Conservation (phyloP, 2,329 filamentous ascomycete genomes). For the Penicillium sp. region DNA sequence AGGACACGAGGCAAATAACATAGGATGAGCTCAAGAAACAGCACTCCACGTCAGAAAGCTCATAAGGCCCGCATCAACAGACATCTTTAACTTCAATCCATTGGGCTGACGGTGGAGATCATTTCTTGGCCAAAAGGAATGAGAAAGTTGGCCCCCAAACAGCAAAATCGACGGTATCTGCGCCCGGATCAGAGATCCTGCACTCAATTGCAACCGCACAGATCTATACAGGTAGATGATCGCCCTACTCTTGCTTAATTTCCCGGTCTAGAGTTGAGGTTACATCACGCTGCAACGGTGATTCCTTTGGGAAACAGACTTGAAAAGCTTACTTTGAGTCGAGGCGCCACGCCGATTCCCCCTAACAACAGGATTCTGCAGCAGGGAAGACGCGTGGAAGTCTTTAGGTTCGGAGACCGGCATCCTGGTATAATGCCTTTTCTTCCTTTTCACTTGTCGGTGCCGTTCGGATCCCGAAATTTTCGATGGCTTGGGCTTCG, state of each 20-base stretch:
- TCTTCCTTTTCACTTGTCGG: constrained; percentile 2
- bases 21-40: no score
- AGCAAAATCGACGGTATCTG: constrained; percentile 4
- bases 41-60: no score
- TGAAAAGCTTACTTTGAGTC: constrained; percentile 11
- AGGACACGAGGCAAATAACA: no score
- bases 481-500: not conserved
- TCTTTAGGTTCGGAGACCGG: no score
- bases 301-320: constrained; percentile 18
- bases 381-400: not conserved
- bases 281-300: constrained; percentile 23
- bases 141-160: constrained; percentile 11
- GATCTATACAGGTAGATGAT: constrained; percentile 15
- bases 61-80: not conserved
- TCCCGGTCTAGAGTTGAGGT: constrained; percentile 19
- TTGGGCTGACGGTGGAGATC: constrained; percentile 2
- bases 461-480: constrained; percentile 12
- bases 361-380: not conserved
- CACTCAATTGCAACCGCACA: constrained; percentile 11
- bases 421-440: no score
- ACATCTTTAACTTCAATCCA: not conserved
- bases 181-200: constrained; percentile 11
- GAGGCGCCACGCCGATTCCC: not conserved
- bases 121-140: constrained; percentile 1
- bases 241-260: constrained; percentile 10